Evolutionary conservation across 2,329 filamentous ascomycete genomes (phyloP), one percentile per base, ranked within the genome.

Genomic region (Whalleya microplaca): DNA sequence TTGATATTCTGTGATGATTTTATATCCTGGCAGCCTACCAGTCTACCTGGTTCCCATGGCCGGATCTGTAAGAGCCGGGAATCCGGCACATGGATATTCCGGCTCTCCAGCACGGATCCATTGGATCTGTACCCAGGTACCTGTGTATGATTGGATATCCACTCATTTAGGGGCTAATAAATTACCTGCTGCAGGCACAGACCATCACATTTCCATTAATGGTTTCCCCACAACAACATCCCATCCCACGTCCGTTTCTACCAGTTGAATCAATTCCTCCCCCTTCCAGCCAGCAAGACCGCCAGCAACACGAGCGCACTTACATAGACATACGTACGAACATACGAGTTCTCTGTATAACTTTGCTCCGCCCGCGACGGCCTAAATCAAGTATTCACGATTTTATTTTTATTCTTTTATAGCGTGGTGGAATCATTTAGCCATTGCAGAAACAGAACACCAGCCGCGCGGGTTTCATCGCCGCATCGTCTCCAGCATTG

Each of bases 241-340:
- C 20, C 43, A 21, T 45, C 43, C 43, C 43, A 45, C 20, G 20
- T 20, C 43, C 10, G 7, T 43, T 21, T 19, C 41, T 20, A 48
- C 54, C 52, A 62, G 54, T 60, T 58, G 55, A 51, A 47, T 52
- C 47, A 41, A 50, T 20, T 48, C 41, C 51, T 51, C 45, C 40
- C n/a, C 21, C 41, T 53, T 21, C 19, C 16, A 37, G 18, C 27
- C 21, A 43, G 23, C 42, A n/a, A n/a, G n/a, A n/a, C n/a, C n/a
- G n/a, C 43, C 48, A 41, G 37, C 48, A 58, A 61, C 55, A 61
- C 58, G 58, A 61, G 58, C 51, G 21, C 37, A 46, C 43, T 49
- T 41, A 48, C 53, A 45, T 43, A 53, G 37, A 27, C 48, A 40
- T n/a, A 51, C 29, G 20, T 52, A 51, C 47, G 20, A 41, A 27